A percentile compares a stretch with the other conserved stretches of the same genome.
Evolutionary conservation across 2,329 filamentous ascomycete genomes (phyloP).

Genomic region (Emergomyces pasteurianus): DNA sequence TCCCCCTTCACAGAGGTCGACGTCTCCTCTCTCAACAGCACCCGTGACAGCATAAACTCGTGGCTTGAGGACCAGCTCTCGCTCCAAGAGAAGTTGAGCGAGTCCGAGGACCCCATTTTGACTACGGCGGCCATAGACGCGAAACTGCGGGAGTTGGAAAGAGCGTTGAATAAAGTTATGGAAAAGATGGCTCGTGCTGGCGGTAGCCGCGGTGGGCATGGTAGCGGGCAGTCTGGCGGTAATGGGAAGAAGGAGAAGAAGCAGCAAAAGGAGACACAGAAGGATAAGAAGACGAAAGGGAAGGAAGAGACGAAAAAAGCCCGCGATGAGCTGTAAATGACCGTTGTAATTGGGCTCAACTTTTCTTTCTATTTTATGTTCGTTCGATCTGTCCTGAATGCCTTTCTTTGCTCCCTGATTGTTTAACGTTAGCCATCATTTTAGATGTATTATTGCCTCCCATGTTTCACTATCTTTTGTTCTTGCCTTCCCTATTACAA

Average conservation of each 20-base stretch:
- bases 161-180: slow-evolving; percentile 57
- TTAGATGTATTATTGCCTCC: neutral
- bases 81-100: slow-evolving; percentile 57
- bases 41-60: slow-evolving; percentile 49
- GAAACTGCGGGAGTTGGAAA: slow-evolving; percentile 59
- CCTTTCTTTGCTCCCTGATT: neutral
- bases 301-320: slow-evolving; percentile 1
- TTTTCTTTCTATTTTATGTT: neutral
- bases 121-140: slow-evolving; percentile 58
- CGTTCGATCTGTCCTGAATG: neutral
- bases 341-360: neutral
- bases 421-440: neutral
- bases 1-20: slow-evolving; percentile 62
- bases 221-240: slow-evolving; percentile 12
- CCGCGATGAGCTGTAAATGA: slow-evolving; percentile 11
- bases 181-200: slow-evolving; percentile 45
- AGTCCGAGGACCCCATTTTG: slow-evolving; percentile 63
- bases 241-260: slow-evolving; percentile 20
- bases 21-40: slow-evolving; percentile 50
- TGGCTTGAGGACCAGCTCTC: slow-evolving; percentile 67
- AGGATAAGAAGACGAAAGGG: slow-evolving; percentile 14
- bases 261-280: slow-evolving; percentile 14
- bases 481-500: neutral
- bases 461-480: neutral
- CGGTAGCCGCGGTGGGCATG: slow-evolving; percentile 14